Conservation (phyloP, 257 asterid species). For the Solanum medicagineum region DNA sequence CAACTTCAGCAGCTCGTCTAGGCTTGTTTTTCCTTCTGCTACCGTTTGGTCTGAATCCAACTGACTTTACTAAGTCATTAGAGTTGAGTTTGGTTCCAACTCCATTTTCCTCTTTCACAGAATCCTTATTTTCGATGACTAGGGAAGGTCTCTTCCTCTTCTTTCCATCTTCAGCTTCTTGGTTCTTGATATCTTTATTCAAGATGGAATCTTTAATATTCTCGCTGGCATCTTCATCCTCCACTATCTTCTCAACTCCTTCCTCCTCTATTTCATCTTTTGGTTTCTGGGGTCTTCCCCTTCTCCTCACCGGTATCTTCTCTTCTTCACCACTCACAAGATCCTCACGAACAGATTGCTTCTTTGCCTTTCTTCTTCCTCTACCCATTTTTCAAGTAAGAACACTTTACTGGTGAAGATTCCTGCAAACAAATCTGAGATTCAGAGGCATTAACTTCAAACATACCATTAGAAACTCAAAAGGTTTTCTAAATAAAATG, state of each 20-base stretch:
- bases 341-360: constrained; percentile 38
- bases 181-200: constrained; percentile 28
- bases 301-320: constrained; percentile 44
- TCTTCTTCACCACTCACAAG: constrained; percentile 64
- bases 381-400: constrained; percentile 49
- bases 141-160: constrained; percentile 58
- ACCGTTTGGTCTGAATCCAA: constrained; percentile 56
- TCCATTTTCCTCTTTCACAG: constrained; percentile 39
- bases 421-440: constrained; percentile 21
- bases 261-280: constrained; percentile 38
- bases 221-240: constrained; percentile 31
- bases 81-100: constrained; percentile 23
- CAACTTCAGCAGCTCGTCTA: constrained; percentile 88
- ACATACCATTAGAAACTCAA: background rate
- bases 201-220: constrained; percentile 18
- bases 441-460: background rate
- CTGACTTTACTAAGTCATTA: constrained; percentile 28
- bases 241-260: constrained; percentile 41
- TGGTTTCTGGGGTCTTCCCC: constrained; percentile 75
- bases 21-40: constrained; percentile 89
- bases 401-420: background rate
- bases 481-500: background rate
- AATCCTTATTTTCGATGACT: constrained; percentile 31
- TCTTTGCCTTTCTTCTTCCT: constrained; percentile 76
- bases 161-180: constrained; percentile 31